Evolutionary conservation across 2,329 filamentous ascomycete genomes (phyloP).

Genomic region (Monosporascus sp.): DNA sequence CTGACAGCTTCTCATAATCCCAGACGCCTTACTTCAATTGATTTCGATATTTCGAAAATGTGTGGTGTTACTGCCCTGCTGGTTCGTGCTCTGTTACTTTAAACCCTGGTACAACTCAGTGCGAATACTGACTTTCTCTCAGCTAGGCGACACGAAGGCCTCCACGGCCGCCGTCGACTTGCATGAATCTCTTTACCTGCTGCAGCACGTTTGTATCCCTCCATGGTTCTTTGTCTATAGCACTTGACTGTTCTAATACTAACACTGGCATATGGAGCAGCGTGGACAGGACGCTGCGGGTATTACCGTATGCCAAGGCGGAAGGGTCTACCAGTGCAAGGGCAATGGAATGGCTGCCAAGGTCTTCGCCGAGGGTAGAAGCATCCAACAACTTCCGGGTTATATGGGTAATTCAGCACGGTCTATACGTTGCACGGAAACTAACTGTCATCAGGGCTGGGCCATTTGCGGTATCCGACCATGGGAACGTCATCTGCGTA

Average conservation of each 20-base stretch:
- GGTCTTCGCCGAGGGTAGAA: conserved; percentile 67
- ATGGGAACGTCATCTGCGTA: conserved; percentile 60
- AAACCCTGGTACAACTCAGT: too few relatives aligned
- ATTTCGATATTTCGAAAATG: too few relatives aligned
- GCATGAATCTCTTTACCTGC: conserved; percentile 53
- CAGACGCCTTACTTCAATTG: too few relatives aligned
- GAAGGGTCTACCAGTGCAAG: conserved; percentile 71
- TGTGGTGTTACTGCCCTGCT: too few relatives aligned
- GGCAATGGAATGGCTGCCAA: conserved; percentile 72
- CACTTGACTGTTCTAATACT: conserved; percentile 46
- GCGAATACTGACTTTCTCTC: too few relatives aligned
- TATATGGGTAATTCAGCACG: conserved; percentile 53
- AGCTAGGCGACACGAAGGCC: neutral
- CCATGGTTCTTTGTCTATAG: conserved; percentile 43
- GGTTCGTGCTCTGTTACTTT: too few relatives aligned
- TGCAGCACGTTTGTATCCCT: conserved; percentile 42
- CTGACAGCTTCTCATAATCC: too few relatives aligned
- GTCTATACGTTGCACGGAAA: neutral
- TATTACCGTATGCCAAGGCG: conserved; percentile 64
- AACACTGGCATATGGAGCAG: conserved; percentile 31
- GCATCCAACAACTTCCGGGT: conserved; percentile 63
- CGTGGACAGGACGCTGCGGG: neutral
- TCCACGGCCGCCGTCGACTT: conserved; percentile 43
- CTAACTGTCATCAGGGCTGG: conserved; percentile 33
- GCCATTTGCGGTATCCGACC: conserved; percentile 70